phyloP scores from a whole-genome alignment of 2,329 filamentous ascomycete species.

The Aspergillus sp. region DNA sequence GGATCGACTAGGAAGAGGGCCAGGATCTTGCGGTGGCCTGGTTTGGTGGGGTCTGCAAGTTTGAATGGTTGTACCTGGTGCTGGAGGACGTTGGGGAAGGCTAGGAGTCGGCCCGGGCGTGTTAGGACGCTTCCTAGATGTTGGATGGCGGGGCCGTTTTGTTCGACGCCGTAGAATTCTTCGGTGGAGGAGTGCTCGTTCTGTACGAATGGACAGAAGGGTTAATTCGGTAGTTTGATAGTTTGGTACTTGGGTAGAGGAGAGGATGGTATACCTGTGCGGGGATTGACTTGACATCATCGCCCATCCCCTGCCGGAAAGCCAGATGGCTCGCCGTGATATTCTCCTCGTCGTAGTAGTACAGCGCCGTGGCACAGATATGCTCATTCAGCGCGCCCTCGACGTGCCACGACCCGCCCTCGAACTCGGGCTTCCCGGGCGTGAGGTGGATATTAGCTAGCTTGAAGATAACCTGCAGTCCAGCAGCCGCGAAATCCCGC shows the following conservation, averaged over 20 bases:
- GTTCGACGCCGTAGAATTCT: slow-evolving; percentile 8
- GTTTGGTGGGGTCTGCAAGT: neutral
- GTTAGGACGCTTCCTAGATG: neutral
- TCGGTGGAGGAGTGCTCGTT: neutral
- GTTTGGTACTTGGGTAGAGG: no score
- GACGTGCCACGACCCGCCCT: slow-evolving; percentile 43
- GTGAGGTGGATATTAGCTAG: slow-evolving; percentile 62
- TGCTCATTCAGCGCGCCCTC: slow-evolving; percentile 59
- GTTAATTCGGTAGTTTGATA: no score
- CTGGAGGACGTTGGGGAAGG: slow-evolving; percentile 9
- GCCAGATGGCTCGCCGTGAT: slow-evolving; percentile 54
- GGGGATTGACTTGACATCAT: neutral
- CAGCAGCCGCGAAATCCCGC: slow-evolving; percentile 11
- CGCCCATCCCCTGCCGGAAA: slow-evolving; percentile 45
- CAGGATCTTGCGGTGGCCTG: slow-evolving; percentile 8
- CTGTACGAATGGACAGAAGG: neutral
- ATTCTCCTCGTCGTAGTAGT: slow-evolving; percentile 65
- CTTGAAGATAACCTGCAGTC: slow-evolving; percentile 56
- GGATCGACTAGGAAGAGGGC: slow-evolving; percentile 10
- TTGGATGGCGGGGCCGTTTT: slow-evolving; percentile 15
- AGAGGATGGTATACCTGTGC: no score
- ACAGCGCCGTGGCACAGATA: slow-evolving; percentile 63
- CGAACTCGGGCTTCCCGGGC: slow-evolving; percentile 57
- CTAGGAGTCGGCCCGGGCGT: neutral
- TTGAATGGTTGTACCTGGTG: slow-evolving; percentile 2